Conservation (phyloP, 2,329 filamentous ascomycete genomes). For the Hortaea werneckii region DNA sequence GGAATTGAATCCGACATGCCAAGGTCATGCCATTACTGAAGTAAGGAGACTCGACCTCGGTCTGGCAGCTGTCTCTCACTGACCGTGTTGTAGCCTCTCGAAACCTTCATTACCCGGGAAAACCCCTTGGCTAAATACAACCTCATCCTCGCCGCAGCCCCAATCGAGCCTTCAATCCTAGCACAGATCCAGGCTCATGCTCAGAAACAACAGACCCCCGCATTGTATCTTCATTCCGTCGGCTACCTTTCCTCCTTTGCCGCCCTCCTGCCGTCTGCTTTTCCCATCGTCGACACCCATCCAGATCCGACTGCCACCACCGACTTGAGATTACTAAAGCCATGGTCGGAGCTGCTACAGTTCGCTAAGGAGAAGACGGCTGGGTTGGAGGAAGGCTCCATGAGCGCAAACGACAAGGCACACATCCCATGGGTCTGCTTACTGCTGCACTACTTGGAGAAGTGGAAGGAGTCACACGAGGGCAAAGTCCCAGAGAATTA, state of each 20-base stretch:
- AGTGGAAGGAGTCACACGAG: slow-evolving; percentile 65
- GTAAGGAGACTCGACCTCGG: slow-evolving; percentile 25
- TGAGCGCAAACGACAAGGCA: slow-evolving; percentile 74
- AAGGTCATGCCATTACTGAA: slow-evolving; percentile 58
- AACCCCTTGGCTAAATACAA: slow-evolving; percentile 41
- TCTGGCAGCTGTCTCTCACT: not conserved
- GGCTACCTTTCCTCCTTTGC: slow-evolving; percentile 89
- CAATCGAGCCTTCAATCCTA: slow-evolving; percentile 46
- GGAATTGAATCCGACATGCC: slow-evolving; percentile 88
- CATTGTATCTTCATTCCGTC: slow-evolving; percentile 75
- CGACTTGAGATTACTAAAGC: slow-evolving; percentile 72
- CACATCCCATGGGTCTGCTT: slow-evolving; percentile 83
- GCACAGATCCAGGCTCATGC: slow-evolving; percentile 41
- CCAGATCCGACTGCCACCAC: slow-evolving; percentile 76
- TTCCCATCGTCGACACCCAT: slow-evolving; percentile 91
- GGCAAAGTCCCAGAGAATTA: slow-evolving; percentile 63
- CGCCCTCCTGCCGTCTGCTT: slow-evolving; percentile 65
- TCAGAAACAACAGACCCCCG: slow-evolving; percentile 53
- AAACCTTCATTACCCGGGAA: slow-evolving; percentile 33
- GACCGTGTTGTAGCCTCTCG: slow-evolving; percentile 26
- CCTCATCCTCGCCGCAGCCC: slow-evolving; percentile 51
- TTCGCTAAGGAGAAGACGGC: slow-evolving; percentile 59
- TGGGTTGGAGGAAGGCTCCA: slow-evolving; percentile 48
- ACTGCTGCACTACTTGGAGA: slow-evolving; percentile 67
- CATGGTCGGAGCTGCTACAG: slow-evolving; percentile 70